These are phyloP conservation scores for Trichophyton mentagrophytes DNA, from an alignment of 2,329 filamentous ascomycete genomes.

Conservation along the genomic window DNA sequence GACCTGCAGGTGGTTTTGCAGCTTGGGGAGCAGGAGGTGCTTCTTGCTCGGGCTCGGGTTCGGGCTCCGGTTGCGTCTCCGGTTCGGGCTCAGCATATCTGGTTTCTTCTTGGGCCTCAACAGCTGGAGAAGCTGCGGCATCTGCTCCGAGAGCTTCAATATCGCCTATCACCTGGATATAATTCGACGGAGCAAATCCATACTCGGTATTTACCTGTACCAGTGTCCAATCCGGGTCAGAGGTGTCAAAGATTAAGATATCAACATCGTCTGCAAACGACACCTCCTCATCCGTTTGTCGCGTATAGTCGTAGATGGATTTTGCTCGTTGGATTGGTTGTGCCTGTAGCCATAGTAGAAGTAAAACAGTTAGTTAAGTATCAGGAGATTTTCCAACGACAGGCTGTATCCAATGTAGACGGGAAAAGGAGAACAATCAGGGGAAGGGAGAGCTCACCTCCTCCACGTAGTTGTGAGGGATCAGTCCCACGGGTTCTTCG, in stretches of 20 bases:
- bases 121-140: constrained; percentile 24
- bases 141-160: constrained; percentile 25
- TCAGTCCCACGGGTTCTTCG: constrained; percentile 77
- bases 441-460: constrained; percentile 48
- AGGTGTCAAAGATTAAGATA: constrained; percentile 74
- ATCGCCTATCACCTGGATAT: constrained; percentile 59
- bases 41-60: constrained; percentile 7
- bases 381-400: neutral
- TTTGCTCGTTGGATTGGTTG: constrained; percentile 57
- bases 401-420: neutral
- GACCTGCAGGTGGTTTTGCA: constrained; percentile 34
- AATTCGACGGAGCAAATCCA: constrained; percentile 91
- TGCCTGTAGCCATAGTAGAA: constrained; percentile 37
- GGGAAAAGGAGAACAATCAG: neutral
- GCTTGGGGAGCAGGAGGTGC: constrained; percentile 16
- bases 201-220: constrained; percentile 74
- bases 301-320: constrained; percentile 94
- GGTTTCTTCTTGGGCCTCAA: constrained; percentile 12
- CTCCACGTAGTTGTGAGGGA: constrained; percentile 92
- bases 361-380: neutral
- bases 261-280: constrained; percentile 83
- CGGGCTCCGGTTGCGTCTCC: constrained; percentile 28
- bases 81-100: constrained; percentile 34
- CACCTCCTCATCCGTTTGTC: constrained; percentile 94
- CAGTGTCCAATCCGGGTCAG: constrained; percentile 92